Conservation (phyloP, 1,139 yeast species). For the Fermentozyma sake region DNA sequence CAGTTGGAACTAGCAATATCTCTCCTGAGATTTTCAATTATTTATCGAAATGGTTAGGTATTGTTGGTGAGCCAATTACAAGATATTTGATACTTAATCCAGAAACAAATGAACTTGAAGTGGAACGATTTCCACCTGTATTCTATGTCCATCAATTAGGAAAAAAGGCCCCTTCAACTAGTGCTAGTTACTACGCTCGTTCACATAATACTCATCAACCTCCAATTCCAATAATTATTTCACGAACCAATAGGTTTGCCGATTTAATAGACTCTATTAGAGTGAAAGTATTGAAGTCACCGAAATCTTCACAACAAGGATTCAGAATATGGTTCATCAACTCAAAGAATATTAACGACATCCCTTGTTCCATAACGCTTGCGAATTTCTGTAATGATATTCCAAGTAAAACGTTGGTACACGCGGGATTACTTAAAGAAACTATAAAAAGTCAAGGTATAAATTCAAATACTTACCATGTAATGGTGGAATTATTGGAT, state of each 20-base stretch:
- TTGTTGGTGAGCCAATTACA: conserved; percentile 40
- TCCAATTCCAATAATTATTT: conserved; percentile 16
- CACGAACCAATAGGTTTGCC: conserved; percentile 32
- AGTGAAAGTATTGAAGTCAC: conserved; percentile 15
- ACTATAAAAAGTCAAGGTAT: conserved; percentile 33
- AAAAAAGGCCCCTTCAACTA: conserved; percentile 18
- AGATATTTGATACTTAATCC: conserved; percentile 41
- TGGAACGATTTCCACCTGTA: conserved; percentile 52
- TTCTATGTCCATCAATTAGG: conserved; percentile 51
- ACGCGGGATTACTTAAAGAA: conserved; percentile 17
- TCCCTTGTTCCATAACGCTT: conserved; percentile 22
- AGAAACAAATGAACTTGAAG: conserved; percentile 31
- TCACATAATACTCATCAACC: conserved; percentile 7
- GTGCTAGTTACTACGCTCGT: too few species aligned
- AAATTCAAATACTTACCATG: conserved; percentile 21
- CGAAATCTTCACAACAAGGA: conserved; percentile 4
- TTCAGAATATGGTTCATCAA: conserved; percentile 39
- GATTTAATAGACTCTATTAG: conserved; percentile 27
- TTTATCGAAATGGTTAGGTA: conserved; percentile 53
- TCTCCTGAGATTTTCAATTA: conserved; percentile 39
- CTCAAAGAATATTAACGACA: conserved; percentile 18
- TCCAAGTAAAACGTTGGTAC: conserved; percentile 27
- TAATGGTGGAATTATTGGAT: conserved; percentile 31
- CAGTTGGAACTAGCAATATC: conserved; percentile 26
- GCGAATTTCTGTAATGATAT: conserved; percentile 29